phyloP scores from a whole-genome alignment of 1,284 basidiomycete genomes.

The Volvariella volvacea region DNA sequence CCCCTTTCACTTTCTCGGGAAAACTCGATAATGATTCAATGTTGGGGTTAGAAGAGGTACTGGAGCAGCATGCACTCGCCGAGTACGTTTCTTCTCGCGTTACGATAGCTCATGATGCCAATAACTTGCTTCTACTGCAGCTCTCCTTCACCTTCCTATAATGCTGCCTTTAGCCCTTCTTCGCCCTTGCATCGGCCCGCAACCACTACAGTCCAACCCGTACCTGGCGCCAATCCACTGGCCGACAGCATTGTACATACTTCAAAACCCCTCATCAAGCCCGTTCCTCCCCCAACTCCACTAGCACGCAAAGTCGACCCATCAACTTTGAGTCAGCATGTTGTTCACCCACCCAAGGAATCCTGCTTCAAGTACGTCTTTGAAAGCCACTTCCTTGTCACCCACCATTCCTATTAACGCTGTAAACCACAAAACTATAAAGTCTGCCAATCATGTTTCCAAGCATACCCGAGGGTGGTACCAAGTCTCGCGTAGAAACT shows the following conservation, averaged over 20 bases:
- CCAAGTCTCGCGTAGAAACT: slow-evolving; percentile 93
- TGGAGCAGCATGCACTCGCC: slow-evolving; percentile 64
- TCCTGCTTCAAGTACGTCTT: slow-evolving; percentile 63
- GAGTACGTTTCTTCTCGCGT: slow-evolving; percentile 42
- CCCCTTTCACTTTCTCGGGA: slow-evolving; percentile 23
- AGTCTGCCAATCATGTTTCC: slow-evolving; percentile 78
- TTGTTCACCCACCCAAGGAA: slow-evolving; percentile 65
- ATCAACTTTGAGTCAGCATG: slow-evolving; percentile 40
- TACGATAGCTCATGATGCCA: slow-evolving; percentile 10
- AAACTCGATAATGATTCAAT: slow-evolving; percentile 46
- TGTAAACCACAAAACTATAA: slow-evolving; percentile 5
- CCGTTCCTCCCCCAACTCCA: slow-evolving; percentile 52
- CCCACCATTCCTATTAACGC: slow-evolving; percentile 7
- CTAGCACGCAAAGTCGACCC: slow-evolving; percentile 48
- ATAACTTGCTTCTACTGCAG: slow-evolving; percentile 15
- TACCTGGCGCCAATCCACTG: slow-evolving; percentile 21
- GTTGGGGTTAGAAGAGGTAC: slow-evolving; percentile 62
- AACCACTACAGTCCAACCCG: slow-evolving; percentile 12
- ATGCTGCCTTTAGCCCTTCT: slow-evolving; percentile 19
- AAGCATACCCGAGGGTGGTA: slow-evolving; percentile 76
- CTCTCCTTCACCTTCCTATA: slow-evolving; percentile 22
- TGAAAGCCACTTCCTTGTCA: slow-evolving; percentile 7
- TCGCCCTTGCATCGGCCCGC: slow-evolving; percentile 12
- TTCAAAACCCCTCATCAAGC: slow-evolving; percentile 38
- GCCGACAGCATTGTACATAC: slow-evolving; percentile 26